Evolutionary conservation across 2,329 filamentous ascomycete genomes (phyloP), one percentile per base, ranked within the genome.

Genomic region (Penicillium griseofulvum): DNA sequence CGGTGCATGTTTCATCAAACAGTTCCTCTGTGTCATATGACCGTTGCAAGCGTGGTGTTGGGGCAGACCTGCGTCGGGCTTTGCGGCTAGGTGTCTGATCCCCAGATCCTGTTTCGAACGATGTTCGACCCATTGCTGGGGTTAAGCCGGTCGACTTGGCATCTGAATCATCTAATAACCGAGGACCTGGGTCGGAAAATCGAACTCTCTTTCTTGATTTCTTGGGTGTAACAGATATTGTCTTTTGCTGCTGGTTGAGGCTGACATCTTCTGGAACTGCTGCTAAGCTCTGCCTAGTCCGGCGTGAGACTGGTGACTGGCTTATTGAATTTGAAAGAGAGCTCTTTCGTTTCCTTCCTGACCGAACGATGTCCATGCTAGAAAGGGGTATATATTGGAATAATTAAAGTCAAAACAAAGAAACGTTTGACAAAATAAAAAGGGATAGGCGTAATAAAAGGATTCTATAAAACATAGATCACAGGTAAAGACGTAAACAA

Each of bases 161-260:
- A 6, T 52, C 52, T 43, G 51, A 47, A 31, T 64, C 49, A 17
- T 67, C 65, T 31, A 67, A 37, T 31, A 55, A 29, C 26, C 56
- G 63, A 39, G 70, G 69, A 7, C 72, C 71, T 6, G 75, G 72
- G 47, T 78, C 76, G 1, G 78, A 79, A 61, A 79, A 78, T 26
- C 78, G 75, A 34, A 77, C 74, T 58, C 68, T 73, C 58, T 80
- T 80, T 36, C 66, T 67, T 14, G 65, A 58, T 62, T 65, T 73
- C 34, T 62, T 66, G 4, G 74, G 70, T 26, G 71, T 74, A n/a
- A 19, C 39, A 17, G 43, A 41, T 22, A 44, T 24, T 34, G n/a
- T 1, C 34, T 46, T 52, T 29, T 51, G 33, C 17, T 37, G 24
- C 22, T 33, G 48, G 7, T 24, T 44, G 34, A 22, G 12, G 16